A percentile compares a stretch with the other conserved stretches of the same genome.
phyloP scores from a whole-genome alignment of 108 stramenopile species.

The Nitzschia putrida region DNA sequence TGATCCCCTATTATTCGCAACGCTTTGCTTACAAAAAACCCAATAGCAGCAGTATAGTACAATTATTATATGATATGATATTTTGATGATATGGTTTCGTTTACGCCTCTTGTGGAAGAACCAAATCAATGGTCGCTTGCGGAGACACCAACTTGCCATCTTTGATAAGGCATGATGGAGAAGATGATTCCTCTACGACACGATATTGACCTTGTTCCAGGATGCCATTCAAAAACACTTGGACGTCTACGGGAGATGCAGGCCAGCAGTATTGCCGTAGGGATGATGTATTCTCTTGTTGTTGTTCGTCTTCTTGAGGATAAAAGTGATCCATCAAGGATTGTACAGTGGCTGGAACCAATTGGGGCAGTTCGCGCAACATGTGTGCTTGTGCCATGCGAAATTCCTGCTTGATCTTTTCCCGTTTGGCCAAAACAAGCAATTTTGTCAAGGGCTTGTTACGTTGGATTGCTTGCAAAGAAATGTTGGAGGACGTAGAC shows the following conservation, averaged over 20 bases:
- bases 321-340: constrained; percentile 30
- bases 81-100: neutral
- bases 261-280: constrained; percentile 5
- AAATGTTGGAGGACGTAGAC: constrained; percentile 1
- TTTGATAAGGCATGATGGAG: neutral
- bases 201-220: constrained; percentile 21
- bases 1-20: neutral
- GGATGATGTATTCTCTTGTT: neutral
- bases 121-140: neutral
- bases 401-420: constrained; percentile 39
- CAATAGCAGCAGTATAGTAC: neutral
- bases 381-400: constrained; percentile 13
- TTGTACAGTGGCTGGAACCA: constrained; percentile 14
- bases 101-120: neutral
- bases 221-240: constrained; percentile 35
- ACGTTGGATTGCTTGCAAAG: constrained; percentile 40
- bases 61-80: neutral
- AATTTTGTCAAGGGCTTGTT: constrained; percentile 64
- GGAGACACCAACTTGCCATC: neutral
- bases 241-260: constrained; percentile 31
- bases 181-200: neutral
- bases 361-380: neutral
- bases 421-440: constrained; percentile 69
- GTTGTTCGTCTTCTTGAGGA: neutral
- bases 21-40: neutral